A percentile compares a stretch with the other conserved stretches of the same genome.
These are phyloP conservation scores for Candida vartiovaarae DNA, from an alignment of 805 yeast species.

Conservation along the genomic window DNA sequence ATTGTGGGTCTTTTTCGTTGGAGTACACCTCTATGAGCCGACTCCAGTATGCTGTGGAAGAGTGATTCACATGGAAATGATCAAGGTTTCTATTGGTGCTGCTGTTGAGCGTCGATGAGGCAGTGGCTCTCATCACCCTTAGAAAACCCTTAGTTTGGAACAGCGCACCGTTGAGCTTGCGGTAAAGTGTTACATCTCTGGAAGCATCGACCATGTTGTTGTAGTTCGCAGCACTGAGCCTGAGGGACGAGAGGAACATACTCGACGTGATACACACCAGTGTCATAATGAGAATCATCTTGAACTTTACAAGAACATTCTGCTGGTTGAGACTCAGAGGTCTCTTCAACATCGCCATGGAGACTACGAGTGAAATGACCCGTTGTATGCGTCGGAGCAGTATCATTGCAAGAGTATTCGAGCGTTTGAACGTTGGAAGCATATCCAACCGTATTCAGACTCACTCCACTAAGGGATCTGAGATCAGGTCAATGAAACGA, in stretches of 20 bases:
- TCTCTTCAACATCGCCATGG: no score
- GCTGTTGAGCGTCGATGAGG: no score
- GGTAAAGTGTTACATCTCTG: conserved; percentile 13
- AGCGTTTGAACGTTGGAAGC: no score
- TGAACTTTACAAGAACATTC: conserved; percentile 18
- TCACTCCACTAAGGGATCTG: no score
- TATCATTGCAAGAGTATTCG: no score
- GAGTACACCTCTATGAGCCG: conserved; percentile 3
- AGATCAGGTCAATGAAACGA: no score
- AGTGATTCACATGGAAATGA: neutral
- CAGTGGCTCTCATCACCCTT: conserved; percentile 10
- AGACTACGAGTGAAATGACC: no score
- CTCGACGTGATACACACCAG: conserved; percentile 16
- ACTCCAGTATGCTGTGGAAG: neutral
- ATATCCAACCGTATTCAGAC: no score
- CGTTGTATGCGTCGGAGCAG: no score
- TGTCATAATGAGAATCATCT: conserved; percentile 17
- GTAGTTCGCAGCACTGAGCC: conserved; percentile 17
- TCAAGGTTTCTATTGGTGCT: neutral
- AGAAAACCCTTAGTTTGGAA: conserved; percentile 17
- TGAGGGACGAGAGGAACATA: conserved; percentile 12
- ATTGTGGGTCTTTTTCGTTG: conserved; percentile 13
- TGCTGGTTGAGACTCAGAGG: neutral
- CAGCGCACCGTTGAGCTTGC: conserved; percentile 14
- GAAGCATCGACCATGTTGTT: conserved; percentile 9